Evolutionary conservation across 371 early-diverging fungal species (phyloP), one percentile per base, ranked within the genome.

Genomic region (Synchytrium microbalum): DNA sequence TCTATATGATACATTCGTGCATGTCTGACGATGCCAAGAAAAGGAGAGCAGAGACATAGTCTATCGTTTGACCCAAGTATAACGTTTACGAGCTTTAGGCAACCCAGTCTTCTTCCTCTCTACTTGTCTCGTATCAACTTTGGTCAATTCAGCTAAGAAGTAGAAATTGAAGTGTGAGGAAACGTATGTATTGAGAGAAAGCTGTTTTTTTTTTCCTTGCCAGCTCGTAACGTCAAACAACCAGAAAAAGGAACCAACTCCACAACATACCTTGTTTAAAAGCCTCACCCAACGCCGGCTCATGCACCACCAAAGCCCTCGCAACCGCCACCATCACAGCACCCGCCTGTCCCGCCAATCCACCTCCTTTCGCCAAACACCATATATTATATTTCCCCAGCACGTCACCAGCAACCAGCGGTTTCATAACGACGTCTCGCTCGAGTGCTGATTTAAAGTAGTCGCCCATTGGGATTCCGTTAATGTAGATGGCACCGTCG

Each of bases 21-120:
- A n/a, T n/a, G n/a, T n/a, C n/a, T n/a, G n/a, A n/a, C n/a, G n/a
- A n/a, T n/a, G n/a, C n/a, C n/a, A n/a, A n/a, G n/a, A n/a, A n/a
- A n/a, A n/a, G n/a, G n/a, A n/a, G n/a, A n/a, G n/a, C n/a, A n/a
- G n/a, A n/a, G n/a, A n/a, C n/a, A 38, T 19, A 38, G 5, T 38
- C 53, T 60, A 72, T 54, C 73, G 64, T 63, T 70, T 77, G 62
- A 76, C 78, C 96, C 96, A 97, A 53, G 93, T 91, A 80, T 88
- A 90, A 79, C 88, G 89, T 79, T 92, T 92, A 73, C 98, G 84
- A 33, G 96, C 95, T 80, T 89, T 90, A 58, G 90, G 90, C 73
- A 91, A 92, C 70, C 94, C 94, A 56, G 93, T 89, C 89, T 98
- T 98, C 80, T 98, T 98, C 72, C 96, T 85, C 80, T 98, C 98